A percentile compares a stretch with the other conserved stretches of the same genome.
Evolutionary conservation across 2,329 filamentous ascomycete genomes (phyloP).

Genomic region (Penicillium occitanis): DNA sequence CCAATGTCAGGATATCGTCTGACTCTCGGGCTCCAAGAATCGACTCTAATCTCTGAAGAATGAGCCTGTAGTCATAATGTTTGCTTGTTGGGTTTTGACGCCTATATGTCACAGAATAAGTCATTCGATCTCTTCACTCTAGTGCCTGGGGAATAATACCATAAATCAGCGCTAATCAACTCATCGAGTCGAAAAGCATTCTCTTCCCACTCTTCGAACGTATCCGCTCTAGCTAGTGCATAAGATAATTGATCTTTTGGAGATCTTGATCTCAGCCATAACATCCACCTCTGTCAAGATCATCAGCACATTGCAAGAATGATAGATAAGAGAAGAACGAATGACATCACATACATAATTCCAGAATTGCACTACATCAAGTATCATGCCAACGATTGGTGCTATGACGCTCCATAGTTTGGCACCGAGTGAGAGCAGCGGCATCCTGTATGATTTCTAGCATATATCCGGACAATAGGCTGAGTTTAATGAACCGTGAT

Average conservation of each 20-base stretch:
- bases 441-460: neutral
- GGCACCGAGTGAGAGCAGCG: conserved; percentile 28
- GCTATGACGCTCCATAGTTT: conserved; percentile 31
- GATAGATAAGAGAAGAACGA: neutral
- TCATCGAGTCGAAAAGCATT: conserved; percentile 82
- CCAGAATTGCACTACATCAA: conserved; percentile 65
- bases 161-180: conserved; percentile 75
- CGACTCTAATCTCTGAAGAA: conserved; percentile 71
- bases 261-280: conserved; percentile 66
- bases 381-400: conserved; percentile 57
- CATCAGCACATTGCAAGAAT: conserved; percentile 2
- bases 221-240: conserved; percentile 63
- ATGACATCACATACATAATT: conserved; percentile 48
- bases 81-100: conserved; percentile 77
- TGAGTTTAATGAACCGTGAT: neutral
- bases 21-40: conserved; percentile 68
- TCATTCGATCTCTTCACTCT: neutral
- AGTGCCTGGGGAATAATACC: conserved; percentile 51
- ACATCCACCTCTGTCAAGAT: conserved; percentile 55
- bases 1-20: conserved; percentile 70
- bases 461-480: neutral
- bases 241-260: conserved; percentile 66
- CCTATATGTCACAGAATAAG: conserved; percentile 48
- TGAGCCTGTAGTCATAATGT: conserved; percentile 83
- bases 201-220: conserved; percentile 83